Conservation (phyloP, 2,329 filamentous ascomycete species). For the Penicillium hesseltinei region DNA sequence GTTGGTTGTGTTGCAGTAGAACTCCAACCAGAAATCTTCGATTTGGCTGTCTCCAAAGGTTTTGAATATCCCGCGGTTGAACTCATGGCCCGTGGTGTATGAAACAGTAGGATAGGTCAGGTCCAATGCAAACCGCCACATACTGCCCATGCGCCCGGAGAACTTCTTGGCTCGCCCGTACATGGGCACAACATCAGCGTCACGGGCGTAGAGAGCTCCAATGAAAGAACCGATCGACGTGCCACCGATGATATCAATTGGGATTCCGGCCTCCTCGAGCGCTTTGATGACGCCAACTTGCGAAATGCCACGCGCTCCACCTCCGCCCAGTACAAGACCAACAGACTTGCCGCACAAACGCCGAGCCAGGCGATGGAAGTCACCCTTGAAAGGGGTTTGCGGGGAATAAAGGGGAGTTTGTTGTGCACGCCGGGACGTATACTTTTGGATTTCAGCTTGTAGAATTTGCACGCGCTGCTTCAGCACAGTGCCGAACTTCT, state of each 20-base stretch:
- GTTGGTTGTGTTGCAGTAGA: conserved; percentile 99
- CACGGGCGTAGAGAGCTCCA: conserved; percentile 89
- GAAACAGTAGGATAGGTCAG: conserved; percentile 94
- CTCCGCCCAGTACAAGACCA: conserved; percentile 88
- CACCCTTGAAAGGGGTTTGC: conserved; percentile 90
- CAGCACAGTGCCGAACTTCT: conserved; percentile 77
- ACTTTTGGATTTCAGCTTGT: conserved; percentile 97
- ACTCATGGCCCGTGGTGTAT: conserved; percentile 97
- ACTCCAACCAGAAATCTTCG: conserved; percentile 98
- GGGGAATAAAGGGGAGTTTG: conserved; percentile 86
- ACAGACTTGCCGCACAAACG: conserved; percentile 91
- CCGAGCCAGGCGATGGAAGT: conserved; percentile 89
- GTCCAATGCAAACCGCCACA: conserved; percentile 97
- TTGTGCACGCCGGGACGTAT: conserved; percentile 87
- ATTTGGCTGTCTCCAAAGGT: conserved; percentile 96
- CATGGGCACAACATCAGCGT: conserved; percentile 95
- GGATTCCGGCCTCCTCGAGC: conserved; percentile 92
- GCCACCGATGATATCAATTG: conserved; percentile 90
- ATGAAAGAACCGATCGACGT: conserved; percentile 97
- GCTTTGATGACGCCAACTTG: conserved; percentile 94
- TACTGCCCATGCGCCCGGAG: conserved; percentile 94
- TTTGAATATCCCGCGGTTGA: conserved; percentile 98
- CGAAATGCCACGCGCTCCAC: conserved; percentile 85
- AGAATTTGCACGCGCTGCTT: conserved; percentile 92
- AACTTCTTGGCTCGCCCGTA: conserved; percentile 97